These are phyloP conservation scores for Glarea lozoyensis DNA, from an alignment of 495 filamentous ascomycete species.

Conservation along the genomic window DNA sequence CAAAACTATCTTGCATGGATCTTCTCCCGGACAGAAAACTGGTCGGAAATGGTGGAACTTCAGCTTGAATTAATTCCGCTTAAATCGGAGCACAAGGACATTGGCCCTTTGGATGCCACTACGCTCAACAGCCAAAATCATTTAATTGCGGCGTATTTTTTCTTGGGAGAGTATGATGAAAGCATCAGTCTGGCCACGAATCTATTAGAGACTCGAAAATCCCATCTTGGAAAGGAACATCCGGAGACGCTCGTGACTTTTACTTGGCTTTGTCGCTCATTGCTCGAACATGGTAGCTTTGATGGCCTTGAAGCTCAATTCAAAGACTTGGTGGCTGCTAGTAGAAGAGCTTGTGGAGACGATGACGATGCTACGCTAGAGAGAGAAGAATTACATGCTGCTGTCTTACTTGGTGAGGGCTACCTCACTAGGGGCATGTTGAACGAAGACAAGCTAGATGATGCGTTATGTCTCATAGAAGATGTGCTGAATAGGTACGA, in stretches of 20 bases:
- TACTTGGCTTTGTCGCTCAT: not conserved
- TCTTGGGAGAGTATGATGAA: not conserved
- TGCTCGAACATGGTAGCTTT: not conserved
- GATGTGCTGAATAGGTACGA: not conserved
- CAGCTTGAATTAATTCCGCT: not conserved
- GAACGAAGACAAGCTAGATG: not conserved
- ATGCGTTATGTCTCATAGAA: not conserved
- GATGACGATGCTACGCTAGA: not conserved
- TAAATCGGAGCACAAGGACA: not conserved
- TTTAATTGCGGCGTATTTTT: not conserved
- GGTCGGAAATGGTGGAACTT: not conserved
- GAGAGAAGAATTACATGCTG: not conserved
- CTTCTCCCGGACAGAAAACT: not conserved
- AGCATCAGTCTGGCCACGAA: not conserved
- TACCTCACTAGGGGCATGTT: not conserved
- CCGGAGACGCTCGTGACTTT: not conserved
- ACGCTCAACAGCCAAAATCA: not conserved
- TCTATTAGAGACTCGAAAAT: not conserved
- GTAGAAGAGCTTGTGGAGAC: not conserved
- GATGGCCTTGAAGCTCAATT: not conserved
- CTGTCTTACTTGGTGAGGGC: not conserved
- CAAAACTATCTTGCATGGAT: not conserved
- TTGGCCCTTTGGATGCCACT: not conserved
- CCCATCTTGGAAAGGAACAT: not conserved
- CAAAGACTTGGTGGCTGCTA: not conserved